Evolutionary conservation across 1,284 basidiomycete species (phyloP).

Genomic region (Ceratorhiza oryzae-sativae): DNA sequence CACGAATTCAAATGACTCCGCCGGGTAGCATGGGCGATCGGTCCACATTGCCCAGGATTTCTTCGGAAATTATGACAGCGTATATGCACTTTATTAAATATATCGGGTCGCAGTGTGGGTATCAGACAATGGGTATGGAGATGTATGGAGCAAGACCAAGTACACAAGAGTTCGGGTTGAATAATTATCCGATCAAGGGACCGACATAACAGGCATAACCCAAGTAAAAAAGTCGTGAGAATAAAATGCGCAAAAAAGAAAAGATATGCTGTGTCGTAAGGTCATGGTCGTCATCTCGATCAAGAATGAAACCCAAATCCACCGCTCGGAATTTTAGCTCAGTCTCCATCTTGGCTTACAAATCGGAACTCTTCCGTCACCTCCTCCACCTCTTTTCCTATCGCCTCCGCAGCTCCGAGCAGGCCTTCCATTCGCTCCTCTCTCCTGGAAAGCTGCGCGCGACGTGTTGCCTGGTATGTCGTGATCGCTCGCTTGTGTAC

Average conservation of each 20-base stretch:
- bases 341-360: constrained; percentile 33
- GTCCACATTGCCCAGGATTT: not conserved
- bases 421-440: constrained; percentile 31
- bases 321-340: not conserved
- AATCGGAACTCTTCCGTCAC: constrained; percentile 29
- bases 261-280: constrained; percentile 8
- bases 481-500: constrained; percentile 30
- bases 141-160: constrained; percentile 23
- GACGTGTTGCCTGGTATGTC: constrained; percentile 22
- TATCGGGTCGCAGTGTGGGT: constrained; percentile 18
- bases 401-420: constrained; percentile 24
- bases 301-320: not conserved
- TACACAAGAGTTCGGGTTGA: constrained; percentile 10
- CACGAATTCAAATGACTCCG: too few relatives aligned
- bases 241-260: constrained; percentile 20
- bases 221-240: constrained; percentile 19
- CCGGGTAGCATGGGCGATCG: too few relatives aligned
- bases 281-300: not conserved
- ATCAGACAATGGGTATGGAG: constrained; percentile 33
- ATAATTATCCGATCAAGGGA: constrained; percentile 26
- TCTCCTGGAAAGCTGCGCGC: not conserved
- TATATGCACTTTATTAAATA: constrained; percentile 8
- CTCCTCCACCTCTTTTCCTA: constrained; percentile 35
- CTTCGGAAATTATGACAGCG: not conserved
- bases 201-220: constrained; percentile 10